Conservation (phyloP, 2,329 filamentous ascomycete genomes). For the Dactylella cylindrospora region DNA sequence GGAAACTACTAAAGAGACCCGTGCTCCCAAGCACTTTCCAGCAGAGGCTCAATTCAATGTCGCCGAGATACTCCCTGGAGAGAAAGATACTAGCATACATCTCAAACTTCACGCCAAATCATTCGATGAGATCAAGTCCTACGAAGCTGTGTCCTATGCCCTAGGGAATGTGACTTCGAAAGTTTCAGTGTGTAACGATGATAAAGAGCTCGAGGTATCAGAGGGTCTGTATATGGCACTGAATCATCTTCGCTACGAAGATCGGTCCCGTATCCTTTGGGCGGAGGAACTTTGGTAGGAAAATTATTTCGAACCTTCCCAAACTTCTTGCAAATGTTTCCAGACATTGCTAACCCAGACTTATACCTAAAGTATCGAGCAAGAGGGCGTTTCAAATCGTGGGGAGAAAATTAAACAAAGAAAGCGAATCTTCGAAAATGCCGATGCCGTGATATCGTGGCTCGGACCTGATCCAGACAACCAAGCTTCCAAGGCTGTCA, state of each 20-base stretch:
- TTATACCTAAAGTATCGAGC: constrained; percentile 46
- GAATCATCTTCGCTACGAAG: constrained; percentile 43
- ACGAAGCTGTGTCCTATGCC: constrained; percentile 49
- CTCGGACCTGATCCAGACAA: constrained; percentile 45
- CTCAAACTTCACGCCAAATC: constrained; percentile 38
- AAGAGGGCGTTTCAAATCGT: constrained; percentile 47
- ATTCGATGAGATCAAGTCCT: constrained; percentile 39
- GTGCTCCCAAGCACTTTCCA: constrained; percentile 32
- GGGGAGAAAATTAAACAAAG: constrained; percentile 48
- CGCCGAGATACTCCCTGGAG: constrained; percentile 43
- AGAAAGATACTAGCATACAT: constrained; percentile 40
- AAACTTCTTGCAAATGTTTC: background rate
- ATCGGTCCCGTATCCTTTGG: constrained; percentile 46
- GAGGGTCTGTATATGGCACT: constrained; percentile 44
- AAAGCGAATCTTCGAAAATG: constrained; percentile 49
- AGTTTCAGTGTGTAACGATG: constrained; percentile 39
- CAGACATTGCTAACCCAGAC: background rate
- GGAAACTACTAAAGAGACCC: too few species aligned
- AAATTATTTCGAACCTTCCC: background rate
- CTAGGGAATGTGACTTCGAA: constrained; percentile 46
- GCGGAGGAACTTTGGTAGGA: constrained; percentile 45
- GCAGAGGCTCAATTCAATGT: constrained; percentile 43
- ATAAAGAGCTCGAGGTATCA: constrained; percentile 43
- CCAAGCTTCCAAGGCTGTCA: constrained; percentile 24
- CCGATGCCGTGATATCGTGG: constrained; percentile 49